Base-by-base conservation (phyloP, 2,329 filamentous ascomycete genomes). In the Podosphaera fusca region DNA sequence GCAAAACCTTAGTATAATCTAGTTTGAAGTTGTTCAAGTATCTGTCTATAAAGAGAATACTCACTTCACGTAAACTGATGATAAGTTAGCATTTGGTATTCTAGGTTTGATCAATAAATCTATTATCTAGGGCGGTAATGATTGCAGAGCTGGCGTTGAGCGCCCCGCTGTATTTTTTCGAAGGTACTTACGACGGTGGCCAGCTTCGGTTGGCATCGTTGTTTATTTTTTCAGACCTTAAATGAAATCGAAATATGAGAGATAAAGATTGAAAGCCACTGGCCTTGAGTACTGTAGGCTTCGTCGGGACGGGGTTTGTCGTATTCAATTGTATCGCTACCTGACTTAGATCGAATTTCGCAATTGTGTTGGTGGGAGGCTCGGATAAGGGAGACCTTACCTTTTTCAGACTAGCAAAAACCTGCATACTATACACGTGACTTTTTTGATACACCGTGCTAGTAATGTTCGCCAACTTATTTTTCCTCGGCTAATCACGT, bases 151-250 rank as follows among this genome's bases (percentile, higher is more conserved):
- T 51, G 51, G 38, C 58, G 61, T 61, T 60, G 10, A 6, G 5
- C 10, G 35, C 35, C 35, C 35, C 29, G 4, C 45, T 12, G 29
- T 2, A 12, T 49, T 21, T 49, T 21, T 49, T 21, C 21, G 45
- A 49, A 49, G 63, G 29, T 65, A 85, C 85, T 85, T 76, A 90
- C 85, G 78, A 84, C 85, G 81, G 82, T 89, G 84, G 75, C 85
- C 85, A 72, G 83, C 78, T 81, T 87, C 84, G 71, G 85, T 83
- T 84, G 84, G 80, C 85, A 92, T 92, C 74, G 80, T 88, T 82
- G 75, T 74, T 74, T 68, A 67, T 64, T 73, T 68, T 71, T 72
- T 73, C 70, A 70, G 57, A 71, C 69, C 70, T 67, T 70, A 67
- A 66, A 67, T 68, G 66, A 65, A 69, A 66, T 67, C 64, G 67